Percentiles rank a stretch among this genome's conserved stretches.
These are phyloP conservation scores for Mycena albidolilacea DNA, from an alignment of 768 basidiomycete genomes.

Conservation along the genomic window DNA sequence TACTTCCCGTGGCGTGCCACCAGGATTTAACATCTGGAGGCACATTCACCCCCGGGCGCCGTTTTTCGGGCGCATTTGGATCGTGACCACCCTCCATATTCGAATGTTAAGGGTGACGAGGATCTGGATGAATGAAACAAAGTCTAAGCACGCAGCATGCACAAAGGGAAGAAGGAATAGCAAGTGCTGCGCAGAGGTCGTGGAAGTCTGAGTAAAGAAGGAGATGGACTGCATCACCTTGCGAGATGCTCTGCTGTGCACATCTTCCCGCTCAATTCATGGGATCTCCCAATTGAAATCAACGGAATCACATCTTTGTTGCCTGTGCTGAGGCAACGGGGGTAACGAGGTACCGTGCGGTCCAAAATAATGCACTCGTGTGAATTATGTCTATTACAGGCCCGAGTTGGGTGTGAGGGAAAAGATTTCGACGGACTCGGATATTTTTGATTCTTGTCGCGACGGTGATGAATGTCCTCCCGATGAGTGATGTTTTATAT, in stretches of 20 bases:
- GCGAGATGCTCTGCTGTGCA: background rate
- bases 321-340: background rate
- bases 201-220: background rate
- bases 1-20: background rate
- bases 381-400: background rate
- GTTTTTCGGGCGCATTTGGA: too few species aligned
- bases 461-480: background rate
- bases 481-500: background rate
- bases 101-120: background rate
- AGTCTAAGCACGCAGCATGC: slow-evolving; percentile 5
- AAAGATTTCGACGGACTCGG: background rate
- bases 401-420: background rate
- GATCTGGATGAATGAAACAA: background rate
- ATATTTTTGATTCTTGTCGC: background rate
- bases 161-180: background rate
- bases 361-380: background rate
- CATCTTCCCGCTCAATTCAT: slow-evolving; percentile 7
- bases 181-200: background rate
- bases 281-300: background rate
- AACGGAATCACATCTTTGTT: background rate
- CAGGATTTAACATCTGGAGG: background rate
- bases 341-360: background rate
- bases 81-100: background rate
- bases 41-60: too few species aligned
- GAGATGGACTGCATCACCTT: background rate